A percentile compares a stretch with the other conserved stretches of the same genome.
phyloP scores from a whole-genome alignment of 2,329 filamentous ascomycete species.

The Raffaelea arxii region DNA sequence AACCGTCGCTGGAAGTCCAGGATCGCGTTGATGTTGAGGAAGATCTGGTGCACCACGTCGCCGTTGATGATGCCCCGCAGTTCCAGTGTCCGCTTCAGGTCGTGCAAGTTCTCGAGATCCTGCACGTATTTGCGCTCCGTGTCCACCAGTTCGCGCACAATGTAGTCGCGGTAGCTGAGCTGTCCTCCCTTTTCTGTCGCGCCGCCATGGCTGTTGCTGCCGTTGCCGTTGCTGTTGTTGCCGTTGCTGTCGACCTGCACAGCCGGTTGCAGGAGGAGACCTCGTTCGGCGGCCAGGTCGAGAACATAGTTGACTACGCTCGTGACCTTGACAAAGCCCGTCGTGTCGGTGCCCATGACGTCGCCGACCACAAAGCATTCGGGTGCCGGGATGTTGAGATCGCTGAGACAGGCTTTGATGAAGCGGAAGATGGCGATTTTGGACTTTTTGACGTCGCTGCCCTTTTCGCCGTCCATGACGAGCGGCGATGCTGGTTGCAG shows the following conservation, averaged over 20 bases:
- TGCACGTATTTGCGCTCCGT: constrained; percentile 98
- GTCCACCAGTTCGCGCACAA: constrained; percentile 83
- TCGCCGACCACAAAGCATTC: constrained; percentile 91
- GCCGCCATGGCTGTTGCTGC: too few relatives aligned
- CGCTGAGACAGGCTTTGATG: constrained; percentile 75
- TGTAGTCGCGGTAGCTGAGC: constrained; percentile 71
- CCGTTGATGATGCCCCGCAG: constrained; percentile 81
- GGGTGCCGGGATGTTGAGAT: constrained; percentile 66
- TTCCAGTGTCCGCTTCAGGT: constrained; percentile 82
- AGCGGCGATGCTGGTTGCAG: constrained; percentile 62
- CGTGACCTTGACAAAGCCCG: constrained; percentile 93
- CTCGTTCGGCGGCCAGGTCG: constrained; percentile 71
- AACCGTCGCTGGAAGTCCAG: constrained; percentile 94
- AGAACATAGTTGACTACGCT: constrained; percentile 89
- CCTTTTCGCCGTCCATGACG: constrained; percentile 51
- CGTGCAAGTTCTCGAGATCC: constrained; percentile 87
- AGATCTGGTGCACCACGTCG: constrained; percentile 87
- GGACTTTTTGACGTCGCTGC: constrained; percentile 61
- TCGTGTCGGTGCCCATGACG: constrained; percentile 87
- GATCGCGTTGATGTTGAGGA: constrained; percentile 89
- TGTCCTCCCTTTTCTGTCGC: constrained; percentile 60
- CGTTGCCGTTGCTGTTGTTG: too few relatives aligned
- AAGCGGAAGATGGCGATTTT: constrained; percentile 91
- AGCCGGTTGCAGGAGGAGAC: constrained; percentile 56
- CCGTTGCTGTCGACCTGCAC: too few relatives aligned